Evolutionary conservation across 805 yeast genomes (phyloP).

Genomic region (Candida xiaguanensis): DNA sequence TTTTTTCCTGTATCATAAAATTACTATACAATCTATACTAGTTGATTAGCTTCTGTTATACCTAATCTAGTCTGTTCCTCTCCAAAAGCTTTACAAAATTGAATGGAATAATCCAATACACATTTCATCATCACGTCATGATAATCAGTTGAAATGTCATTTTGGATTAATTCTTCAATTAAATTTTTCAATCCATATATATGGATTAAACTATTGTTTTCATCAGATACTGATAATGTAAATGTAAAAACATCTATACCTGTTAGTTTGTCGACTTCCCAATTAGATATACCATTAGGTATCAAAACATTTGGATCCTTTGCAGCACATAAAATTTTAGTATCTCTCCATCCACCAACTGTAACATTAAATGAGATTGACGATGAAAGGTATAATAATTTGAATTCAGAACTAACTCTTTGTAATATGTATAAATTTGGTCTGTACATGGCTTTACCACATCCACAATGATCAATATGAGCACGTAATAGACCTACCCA

Average conservation of each 20-base stretch:
- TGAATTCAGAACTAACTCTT: constrained; percentile 15
- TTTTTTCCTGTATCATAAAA: constrained; percentile 5
- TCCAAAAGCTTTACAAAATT: constrained; percentile 28
- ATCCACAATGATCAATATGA: constrained; percentile 34
- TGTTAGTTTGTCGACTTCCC: neutral
- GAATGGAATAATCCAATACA: constrained; percentile 23
- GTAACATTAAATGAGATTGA: constrained; percentile 30
- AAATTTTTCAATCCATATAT: constrained; percentile 21
- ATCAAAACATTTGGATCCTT: constrained; percentile 27
- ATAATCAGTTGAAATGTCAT: neutral
- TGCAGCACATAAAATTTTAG: constrained; percentile 20
- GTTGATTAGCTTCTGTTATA: constrained; percentile 3
- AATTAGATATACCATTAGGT: constrained; percentile 29
- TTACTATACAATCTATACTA: too few species aligned
- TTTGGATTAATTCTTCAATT: neutral
- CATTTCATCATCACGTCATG: constrained; percentile 14
- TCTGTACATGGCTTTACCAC: constrained; percentile 34
- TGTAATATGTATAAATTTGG: constrained; percentile 35
- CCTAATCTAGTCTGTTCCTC: constrained; percentile 8
- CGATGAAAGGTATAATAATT: constrained; percentile 28
- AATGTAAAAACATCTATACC: constrained; percentile 27
- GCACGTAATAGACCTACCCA: constrained; percentile 41
- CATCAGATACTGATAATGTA: constrained; percentile 34
- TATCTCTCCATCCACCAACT: constrained; percentile 25
- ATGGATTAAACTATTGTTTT: constrained; percentile 29